Evolutionary conservation across 2,329 filamentous ascomycete species (phyloP), one percentile per base, ranked within the genome.

Genomic region (Pseudocercospora macadamiae): DNA sequence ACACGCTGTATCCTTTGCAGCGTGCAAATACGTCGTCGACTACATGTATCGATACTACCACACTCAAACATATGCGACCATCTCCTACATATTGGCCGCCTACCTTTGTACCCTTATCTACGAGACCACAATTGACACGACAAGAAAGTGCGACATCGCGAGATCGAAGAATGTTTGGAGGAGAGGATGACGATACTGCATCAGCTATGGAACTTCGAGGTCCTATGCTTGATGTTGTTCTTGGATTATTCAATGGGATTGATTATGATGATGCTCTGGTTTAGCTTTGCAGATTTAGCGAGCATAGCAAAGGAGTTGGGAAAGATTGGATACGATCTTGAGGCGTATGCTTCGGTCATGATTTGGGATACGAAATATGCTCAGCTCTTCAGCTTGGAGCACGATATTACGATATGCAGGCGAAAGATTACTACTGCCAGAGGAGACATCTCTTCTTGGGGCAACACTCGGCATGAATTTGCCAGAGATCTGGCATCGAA

Each of bases 171-270:
- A 71, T 78, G 61, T 80, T 79, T 64, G 77, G 77, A 18, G 77
- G 77, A 25, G 70, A 74, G 54, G 73, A 69, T 45, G 74, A 74
- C 54, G 76, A 78, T 63, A 69, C 65, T 71, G 70, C 54, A 19
- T 64, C 60, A 1, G 59, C 65, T n/a, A 54, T 54, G 60, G 66
- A 65, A 18, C 71, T 80, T 12, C 70, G 77, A 51, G 77, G 75
- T 51, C 73, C 75, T 2, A 80, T 80, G 77, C 65, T 80, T 59
- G 76, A 77, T 66, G 77, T 80, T 9, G 77, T 80, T 18, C 75
- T 76, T 54, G 73, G 75, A 61, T 71, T 80, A 12, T 80, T 80
- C 63, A 71, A 78, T 56, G 77, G 76, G 28, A 66, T 75, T 59
- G 77, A 80, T 65, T 80, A 78, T 59, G 73, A 76, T 34, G 68